Conservation (phyloP, 2,329 filamentous ascomycete species). For the Pestalotiopsis sp. region DNA sequence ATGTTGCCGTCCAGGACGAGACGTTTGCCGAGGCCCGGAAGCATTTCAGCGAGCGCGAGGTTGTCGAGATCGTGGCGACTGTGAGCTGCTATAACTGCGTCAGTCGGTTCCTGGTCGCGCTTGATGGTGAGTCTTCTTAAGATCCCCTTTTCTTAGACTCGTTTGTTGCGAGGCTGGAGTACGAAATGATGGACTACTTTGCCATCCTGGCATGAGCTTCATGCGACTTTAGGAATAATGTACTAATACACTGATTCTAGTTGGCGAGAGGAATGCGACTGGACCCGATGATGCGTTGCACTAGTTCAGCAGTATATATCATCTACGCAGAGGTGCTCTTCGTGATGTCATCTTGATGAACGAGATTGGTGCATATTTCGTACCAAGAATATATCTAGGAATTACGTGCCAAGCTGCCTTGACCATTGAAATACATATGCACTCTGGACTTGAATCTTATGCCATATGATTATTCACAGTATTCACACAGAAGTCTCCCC, state of each 20-base stretch:
- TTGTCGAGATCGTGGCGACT: constrained; percentile 81
- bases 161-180: neutral
- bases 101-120: constrained; percentile 78
- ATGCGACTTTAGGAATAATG: constrained; percentile 23
- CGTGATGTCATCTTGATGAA: neutral
- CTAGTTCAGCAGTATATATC: constrained; percentile 21
- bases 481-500: no score
- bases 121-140: constrained; percentile 64
- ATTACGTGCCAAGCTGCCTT: neutral
- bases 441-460: neutral
- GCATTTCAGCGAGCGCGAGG: constrained; percentile 68
- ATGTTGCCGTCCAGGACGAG: constrained; percentile 69
- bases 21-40: constrained; percentile 67
- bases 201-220: neutral
- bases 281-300: constrained; percentile 46
- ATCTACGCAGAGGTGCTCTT: no score
- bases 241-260: constrained; percentile 34
- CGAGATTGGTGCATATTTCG: neutral
- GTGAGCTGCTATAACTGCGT: constrained; percentile 81
- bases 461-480: neutral
- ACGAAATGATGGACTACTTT: neutral
- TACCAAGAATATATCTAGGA: neutral
- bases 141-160: neutral
- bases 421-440: neutral
- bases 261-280: constrained; percentile 59